A percentile compares a stretch with the other conserved stretches of the same genome.
Conservation (phyloP, 352 stramenopile species). For the Globisporangium perplexum region DNA sequence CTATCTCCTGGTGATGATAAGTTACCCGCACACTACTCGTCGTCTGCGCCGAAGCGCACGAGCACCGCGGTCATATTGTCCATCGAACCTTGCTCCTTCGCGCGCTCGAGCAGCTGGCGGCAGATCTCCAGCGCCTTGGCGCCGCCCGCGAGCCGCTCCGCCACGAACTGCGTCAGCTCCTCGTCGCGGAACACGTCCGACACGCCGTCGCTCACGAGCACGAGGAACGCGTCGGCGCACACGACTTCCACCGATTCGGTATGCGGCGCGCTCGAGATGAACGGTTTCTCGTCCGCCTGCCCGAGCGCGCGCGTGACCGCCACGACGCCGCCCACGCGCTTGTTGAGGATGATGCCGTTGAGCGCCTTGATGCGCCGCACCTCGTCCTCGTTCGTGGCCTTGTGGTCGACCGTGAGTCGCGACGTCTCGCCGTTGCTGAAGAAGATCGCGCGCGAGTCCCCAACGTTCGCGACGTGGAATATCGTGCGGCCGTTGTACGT, state of each 20-base stretch:
- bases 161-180: constrained; percentile 61
- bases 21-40: not conserved
- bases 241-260: constrained; percentile 50
- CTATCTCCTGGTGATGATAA: too few species aligned
- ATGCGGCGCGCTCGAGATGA: constrained; percentile 65
- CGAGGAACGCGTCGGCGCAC: constrained; percentile 48
- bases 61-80: constrained; percentile 84
- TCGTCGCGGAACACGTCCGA: constrained; percentile 72
- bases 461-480: constrained; percentile 74
- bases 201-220: constrained; percentile 75
- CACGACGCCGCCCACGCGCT: constrained; percentile 65
- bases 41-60: constrained; percentile 48
- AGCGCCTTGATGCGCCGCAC: constrained; percentile 61
- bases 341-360: constrained; percentile 82
- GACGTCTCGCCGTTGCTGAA: constrained; percentile 40
- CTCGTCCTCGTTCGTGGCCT: constrained; percentile 73
- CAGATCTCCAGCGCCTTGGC: constrained; percentile 53
- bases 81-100: constrained; percentile 58
- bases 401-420: constrained; percentile 70
- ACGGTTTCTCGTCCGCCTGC: constrained; percentile 79
- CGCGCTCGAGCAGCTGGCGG: constrained; percentile 58
- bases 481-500: constrained; percentile 47
- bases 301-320: constrained; percentile 69
- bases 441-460: constrained; percentile 72
- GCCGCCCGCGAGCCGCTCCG: constrained; percentile 30